Base-by-base conservation (phyloP, 169 alveolate genomes). In the Cryptosporidium felis region DNA sequence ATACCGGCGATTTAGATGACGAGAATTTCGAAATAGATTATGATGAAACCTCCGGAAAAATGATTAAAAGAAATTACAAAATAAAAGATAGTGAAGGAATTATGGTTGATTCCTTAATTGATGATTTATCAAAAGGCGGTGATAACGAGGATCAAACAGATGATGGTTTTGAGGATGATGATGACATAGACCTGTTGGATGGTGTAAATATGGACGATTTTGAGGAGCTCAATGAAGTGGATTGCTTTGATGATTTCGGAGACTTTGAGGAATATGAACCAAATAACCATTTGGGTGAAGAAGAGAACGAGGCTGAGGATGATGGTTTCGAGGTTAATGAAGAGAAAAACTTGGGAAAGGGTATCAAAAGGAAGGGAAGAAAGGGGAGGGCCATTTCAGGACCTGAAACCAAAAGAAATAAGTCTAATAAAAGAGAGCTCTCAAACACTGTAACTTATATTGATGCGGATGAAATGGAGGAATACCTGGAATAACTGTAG, bases 91-190 rank as follows among this genome's bases (percentile, higher is more conserved):
- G 56, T 16, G 53, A 58, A 18, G 85, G 56, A 9, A 6, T 53
- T 16, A 30, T 74, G n/a, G 32, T 74, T 53, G 85, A 74, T 53
- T 74, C 85, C 16, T 34, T 74, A 18, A 36, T 74, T 32, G 85
- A 74, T 21, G 67, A 74, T 18, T 53, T 74, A 21, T 38, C 67
- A 2, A 47, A 16, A 9, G 88, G 26, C 9, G 60, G 30, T 18
- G 61, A 36, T 3, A 81, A 80, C 5, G 93, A 59, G 0, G 65
- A 82, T 6, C 74, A 80, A 9, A 82, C 58, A 0, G 42, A 59
- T 18, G 82, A 41, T 0, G 95, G 80, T 18, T 89, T 82, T 3
- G 92, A 60, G 34, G 90, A 80, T 32, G 91, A 81, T 9, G 94
- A 66, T 10, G 94, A 80, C 9, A 80, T 30, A 14, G 80, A 90